Evolutionary conservation across 2,329 filamentous ascomycete species (phyloP).

Genomic region (Clarireedia hainanense): DNA sequence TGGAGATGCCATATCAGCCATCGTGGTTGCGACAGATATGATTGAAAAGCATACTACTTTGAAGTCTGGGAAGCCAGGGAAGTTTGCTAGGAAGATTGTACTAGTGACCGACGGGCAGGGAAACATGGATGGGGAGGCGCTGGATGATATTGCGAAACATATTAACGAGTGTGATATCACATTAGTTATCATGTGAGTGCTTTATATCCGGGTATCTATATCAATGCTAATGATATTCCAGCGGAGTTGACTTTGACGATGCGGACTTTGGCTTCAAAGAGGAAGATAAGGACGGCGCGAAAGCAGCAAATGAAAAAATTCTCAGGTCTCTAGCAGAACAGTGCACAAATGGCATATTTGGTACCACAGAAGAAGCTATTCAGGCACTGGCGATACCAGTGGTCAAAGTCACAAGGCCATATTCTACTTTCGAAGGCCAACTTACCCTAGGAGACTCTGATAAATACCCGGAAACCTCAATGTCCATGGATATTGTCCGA

Average conservation of each 20-base stretch:
- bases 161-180: conserved; percentile 72
- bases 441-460: conserved; percentile 72
- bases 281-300: conserved; percentile 67
- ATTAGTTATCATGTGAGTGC: conserved; percentile 65
- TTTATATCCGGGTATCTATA: not conserved
- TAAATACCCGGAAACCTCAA: conserved; percentile 59
- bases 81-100: conserved; percentile 73
- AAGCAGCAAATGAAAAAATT: conserved; percentile 66
- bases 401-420: conserved; percentile 67
- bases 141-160: conserved; percentile 59
- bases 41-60: conserved; percentile 73
- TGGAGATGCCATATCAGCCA: conserved; percentile 81
- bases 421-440: conserved; percentile 70
- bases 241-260: conserved; percentile 91
- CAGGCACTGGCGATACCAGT: conserved; percentile 70
- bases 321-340: conserved; percentile 58
- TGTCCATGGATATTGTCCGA: conserved; percentile 80
- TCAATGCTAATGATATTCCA: conserved; percentile 31
- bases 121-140: conserved; percentile 61
- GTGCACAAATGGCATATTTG: conserved; percentile 62
- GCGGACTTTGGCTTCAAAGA: conserved; percentile 85
- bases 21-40: conserved; percentile 82
- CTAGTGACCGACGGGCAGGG: conserved; percentile 78
- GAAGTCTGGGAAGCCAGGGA: conserved; percentile 40
- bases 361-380: conserved; percentile 81